These are phyloP conservation scores for Neolentinus lepideus DNA, from an alignment of 1,284 basidiomycete species.

Conservation along the genomic window DNA sequence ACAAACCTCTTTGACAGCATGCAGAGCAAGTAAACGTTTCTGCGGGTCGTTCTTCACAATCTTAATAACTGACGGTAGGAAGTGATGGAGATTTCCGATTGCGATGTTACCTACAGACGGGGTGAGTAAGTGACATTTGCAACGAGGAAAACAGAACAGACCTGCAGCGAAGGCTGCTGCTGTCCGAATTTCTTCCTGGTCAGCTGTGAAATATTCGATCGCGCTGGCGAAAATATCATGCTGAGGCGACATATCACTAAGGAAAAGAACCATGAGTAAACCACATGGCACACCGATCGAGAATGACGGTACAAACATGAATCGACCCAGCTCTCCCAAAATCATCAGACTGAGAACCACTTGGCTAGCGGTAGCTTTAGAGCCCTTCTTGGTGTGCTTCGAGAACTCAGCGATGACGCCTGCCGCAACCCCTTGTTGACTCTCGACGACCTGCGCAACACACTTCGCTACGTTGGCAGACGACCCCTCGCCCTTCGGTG, in stretches of 20 bases:
- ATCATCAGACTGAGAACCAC: slow-evolving; percentile 81
- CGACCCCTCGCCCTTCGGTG: slow-evolving; percentile 45
- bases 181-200: slow-evolving; percentile 78
- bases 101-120: slow-evolving; percentile 76
- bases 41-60: slow-evolving; percentile 75
- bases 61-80: slow-evolving; percentile 81
- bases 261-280: background rate
- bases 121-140: background rate
- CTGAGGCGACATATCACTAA: slow-evolving; percentile 78
- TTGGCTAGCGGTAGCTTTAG: slow-evolving; percentile 59
- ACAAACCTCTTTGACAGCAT: slow-evolving; percentile 86
- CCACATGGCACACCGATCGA: slow-evolving; percentile 6
- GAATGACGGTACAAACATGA: slow-evolving; percentile 48
- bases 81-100: slow-evolving; percentile 81
- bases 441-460: slow-evolving; percentile 74
- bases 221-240: slow-evolving; percentile 68
- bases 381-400: slow-evolving; percentile 64
- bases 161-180: slow-evolving; percentile 92
- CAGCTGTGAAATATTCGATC: slow-evolving; percentile 67
- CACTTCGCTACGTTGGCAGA: slow-evolving; percentile 74
- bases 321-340: slow-evolving; percentile 85
- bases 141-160: slow-evolving; percentile 21
- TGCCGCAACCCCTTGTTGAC: slow-evolving; percentile 62
- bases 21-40: slow-evolving; percentile 77
- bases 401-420: slow-evolving; percentile 79